Evolutionary conservation across 306 rosid species (phyloP).

Genomic region (Datisca glomerata): DNA sequence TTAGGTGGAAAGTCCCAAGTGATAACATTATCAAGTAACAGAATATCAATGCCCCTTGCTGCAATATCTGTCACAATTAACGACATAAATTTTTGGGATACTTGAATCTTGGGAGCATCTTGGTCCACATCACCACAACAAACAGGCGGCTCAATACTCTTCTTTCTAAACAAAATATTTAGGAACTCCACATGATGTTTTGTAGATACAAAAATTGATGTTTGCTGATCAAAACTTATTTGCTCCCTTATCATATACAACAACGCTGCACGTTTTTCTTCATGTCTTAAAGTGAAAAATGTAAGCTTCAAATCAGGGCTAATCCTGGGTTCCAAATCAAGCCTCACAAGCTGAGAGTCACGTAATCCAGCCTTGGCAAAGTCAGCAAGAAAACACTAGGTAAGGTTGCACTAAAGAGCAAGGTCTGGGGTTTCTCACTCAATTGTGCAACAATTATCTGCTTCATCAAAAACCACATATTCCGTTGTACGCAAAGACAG

Average conservation of each 20-base stretch:
- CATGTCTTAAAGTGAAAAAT: constrained; percentile 72
- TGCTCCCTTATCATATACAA: constrained; percentile 73
- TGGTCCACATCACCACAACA: constrained; percentile 97
- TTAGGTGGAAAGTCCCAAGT: constrained; percentile 95
- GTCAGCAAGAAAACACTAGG: constrained; percentile 97
- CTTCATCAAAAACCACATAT: constrained; percentile 92
- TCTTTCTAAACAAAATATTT: constrained; percentile 52
- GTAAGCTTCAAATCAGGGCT: constrained; percentile 79
- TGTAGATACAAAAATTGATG: constrained; percentile 78
- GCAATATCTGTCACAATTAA: constrained; percentile 92
- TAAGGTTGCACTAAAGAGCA: constrained; percentile 85
- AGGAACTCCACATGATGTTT: constrained; percentile 86
- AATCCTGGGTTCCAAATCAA: constrained; percentile 82
- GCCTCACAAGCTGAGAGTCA: constrained; percentile 80
- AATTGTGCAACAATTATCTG: constrained; percentile 73
- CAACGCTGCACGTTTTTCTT: constrained; percentile 69
- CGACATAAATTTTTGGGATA: constrained; percentile 68
- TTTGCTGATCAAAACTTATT: constrained; percentile 60
- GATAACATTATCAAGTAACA: constrained; percentile 89
- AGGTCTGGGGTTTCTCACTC: constrained; percentile 77
- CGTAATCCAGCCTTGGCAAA: constrained; percentile 95
- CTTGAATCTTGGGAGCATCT: constrained; percentile 88
- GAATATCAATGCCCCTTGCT: constrained; percentile 94
- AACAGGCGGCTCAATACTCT: constrained; percentile 80
- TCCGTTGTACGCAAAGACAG: constrained; percentile 78